Conservation (phyloP, 2,329 filamentous ascomycete species). For the Cladosporium oxysporum region DNA sequence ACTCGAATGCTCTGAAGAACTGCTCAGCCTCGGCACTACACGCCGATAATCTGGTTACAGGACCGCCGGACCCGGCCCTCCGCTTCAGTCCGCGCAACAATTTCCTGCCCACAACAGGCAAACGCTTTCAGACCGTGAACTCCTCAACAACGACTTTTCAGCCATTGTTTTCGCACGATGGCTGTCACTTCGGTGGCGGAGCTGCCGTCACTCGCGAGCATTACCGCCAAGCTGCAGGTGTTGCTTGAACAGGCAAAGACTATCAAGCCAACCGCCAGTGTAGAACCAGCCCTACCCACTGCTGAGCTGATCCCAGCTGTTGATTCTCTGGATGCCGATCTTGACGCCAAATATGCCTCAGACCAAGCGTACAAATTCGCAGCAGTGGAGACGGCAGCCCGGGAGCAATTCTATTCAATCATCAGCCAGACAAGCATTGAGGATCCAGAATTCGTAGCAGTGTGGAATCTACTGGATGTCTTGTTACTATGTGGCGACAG, state of each 20-base stretch:
- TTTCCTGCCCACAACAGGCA: not conserved
- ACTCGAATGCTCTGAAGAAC: not conserved
- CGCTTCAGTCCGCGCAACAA: not conserved
- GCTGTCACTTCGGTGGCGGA: slow-evolving; percentile 31
- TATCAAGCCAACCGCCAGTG: slow-evolving; percentile 43
- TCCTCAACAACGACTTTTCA: not conserved
- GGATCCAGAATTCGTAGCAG: slow-evolving; percentile 72
- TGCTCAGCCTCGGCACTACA: not conserved
- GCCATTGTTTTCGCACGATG: slow-evolving; percentile 25
- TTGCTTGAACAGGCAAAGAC: slow-evolving; percentile 45
- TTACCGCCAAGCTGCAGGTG: slow-evolving; percentile 37
- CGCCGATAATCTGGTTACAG: slow-evolving; percentile 9
- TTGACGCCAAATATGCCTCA: slow-evolving; percentile 27
- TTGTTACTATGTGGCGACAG: slow-evolving; percentile 76
- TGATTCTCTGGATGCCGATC: slow-evolving; percentile 30
- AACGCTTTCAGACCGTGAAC: not conserved
- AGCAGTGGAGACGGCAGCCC: slow-evolving; percentile 79
- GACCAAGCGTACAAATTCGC: slow-evolving; percentile 48
- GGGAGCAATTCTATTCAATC: slow-evolving; percentile 69
- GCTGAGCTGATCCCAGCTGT: slow-evolving; percentile 40
- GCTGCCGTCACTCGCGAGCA: slow-evolving; percentile 31
- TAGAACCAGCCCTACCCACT: slow-evolving; percentile 48
- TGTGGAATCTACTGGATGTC: slow-evolving; percentile 94
- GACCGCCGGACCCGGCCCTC: slow-evolving; percentile 12
- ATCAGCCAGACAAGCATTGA: slow-evolving; percentile 67